Base-by-base conservation (phyloP, 257 asterid genomes). In the Solanum corneliomulleri region DNA sequence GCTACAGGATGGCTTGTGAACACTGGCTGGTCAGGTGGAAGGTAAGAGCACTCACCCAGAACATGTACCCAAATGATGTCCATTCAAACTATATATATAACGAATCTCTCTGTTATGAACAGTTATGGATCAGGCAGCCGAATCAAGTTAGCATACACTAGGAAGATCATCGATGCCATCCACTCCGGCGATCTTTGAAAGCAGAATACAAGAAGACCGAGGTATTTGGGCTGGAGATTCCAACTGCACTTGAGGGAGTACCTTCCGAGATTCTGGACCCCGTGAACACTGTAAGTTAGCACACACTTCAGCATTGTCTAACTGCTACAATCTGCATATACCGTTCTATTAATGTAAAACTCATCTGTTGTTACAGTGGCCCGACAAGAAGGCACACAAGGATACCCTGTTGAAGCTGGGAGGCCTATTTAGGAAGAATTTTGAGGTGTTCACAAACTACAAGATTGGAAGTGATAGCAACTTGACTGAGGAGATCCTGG, bases 21-120 rank as follows among this genome's bases (percentile, higher is more conserved):
- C 90, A 96, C 99, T 35, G 99, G 99, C 77, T 96, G 99, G 99
- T 94, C 99, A 2, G 98, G 96, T 49, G 99, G 99, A 91, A 96
- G 99, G 98, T 96, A 94, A 66, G 86, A 13, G 52, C 10, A 66
- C 47, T 35, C 37, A 2, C 33, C n/a, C 72, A 18, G 27, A 37
- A 52, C 23, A 52, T 70, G 11, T 29, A 31, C 39, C 12, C 58
- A n/a, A 14, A n/a, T 42, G 60, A 18, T 81, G 16, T 18, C 25
- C 82, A 75, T 3, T 41, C n/a, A 49, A 20, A 47, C 41, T 20
- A 80, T 47, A 29, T 15, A 27, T 20, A 15, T 81, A 29, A 68
- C 18, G 5, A 25, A 56, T 72, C 42, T 13, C 23, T 85, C 18
- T 75, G 41, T 69, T 33, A 37, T 6, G 12, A 88, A 88, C 93